Conservation (phyloP, 345 rosid species). For the Toxicodendron radicans region DNA sequence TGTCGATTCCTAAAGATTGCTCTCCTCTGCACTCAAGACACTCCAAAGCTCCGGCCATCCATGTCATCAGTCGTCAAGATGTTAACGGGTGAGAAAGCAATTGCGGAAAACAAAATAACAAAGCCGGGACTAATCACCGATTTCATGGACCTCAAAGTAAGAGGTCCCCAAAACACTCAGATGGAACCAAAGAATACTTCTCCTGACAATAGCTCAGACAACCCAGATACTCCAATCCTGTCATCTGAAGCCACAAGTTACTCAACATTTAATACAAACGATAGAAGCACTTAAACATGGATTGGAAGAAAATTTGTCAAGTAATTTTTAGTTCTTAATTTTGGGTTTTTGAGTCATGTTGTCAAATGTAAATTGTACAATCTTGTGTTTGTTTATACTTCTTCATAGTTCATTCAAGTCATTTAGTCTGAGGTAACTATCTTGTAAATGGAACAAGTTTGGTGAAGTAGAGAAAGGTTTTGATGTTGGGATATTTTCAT, state of each 20-base stretch:
- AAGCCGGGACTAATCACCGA: conserved; percentile 78
- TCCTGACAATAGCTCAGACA: conserved; percentile 43
- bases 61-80: conserved; percentile 67
- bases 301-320: not conserved
- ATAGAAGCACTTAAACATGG: conserved; percentile 24
- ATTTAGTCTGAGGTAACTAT: not conserved
- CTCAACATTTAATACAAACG: conserved; percentile 36
- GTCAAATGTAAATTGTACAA: not conserved
- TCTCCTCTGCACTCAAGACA: conserved; percentile 79
- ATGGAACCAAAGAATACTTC: conserved; percentile 27
- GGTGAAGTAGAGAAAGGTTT: not conserved
- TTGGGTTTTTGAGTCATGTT: not conserved
- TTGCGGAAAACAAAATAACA: conserved; percentile 38
- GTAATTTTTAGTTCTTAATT: conserved; percentile 6
- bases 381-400: not conserved
- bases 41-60: conserved; percentile 66
- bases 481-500: not conserved
- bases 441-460: conserved; percentile 4
- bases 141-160: conserved; percentile 78
- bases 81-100: conserved; percentile 48
- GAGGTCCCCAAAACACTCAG: conserved; percentile 30
- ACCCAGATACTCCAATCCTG: conserved; percentile 42
- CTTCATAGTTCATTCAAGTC: not conserved
- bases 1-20: conserved; percentile 62
- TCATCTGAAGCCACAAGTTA: conserved; percentile 46